Evolutionary conservation across 371 early-diverging fungal genomes (phyloP).

Genomic region (Saksenaea oblongispora): DNA sequence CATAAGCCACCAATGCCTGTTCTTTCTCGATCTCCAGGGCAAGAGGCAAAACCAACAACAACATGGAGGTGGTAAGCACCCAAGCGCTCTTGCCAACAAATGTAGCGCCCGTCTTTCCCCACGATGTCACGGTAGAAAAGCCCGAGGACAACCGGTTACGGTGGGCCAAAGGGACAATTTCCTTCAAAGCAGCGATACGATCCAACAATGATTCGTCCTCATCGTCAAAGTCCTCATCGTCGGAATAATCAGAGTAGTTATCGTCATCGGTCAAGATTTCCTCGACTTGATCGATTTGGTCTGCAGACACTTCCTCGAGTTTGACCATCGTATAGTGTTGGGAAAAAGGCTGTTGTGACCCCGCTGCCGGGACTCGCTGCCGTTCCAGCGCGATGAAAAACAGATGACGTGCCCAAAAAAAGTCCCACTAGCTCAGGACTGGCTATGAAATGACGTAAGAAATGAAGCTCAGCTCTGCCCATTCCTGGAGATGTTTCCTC

Average conservation of each 20-base stretch:
- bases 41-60: conserved; percentile 75
- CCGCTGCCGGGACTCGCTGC: neutral
- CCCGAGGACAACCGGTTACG: conserved; percentile 59
- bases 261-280: conserved; percentile 50
- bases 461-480: too few relatives aligned
- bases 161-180: conserved; percentile 72
- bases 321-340: conserved; percentile 45
- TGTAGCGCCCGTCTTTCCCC: conserved; percentile 58
- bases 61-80: conserved; percentile 80
- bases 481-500: too few relatives aligned
- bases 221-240: conserved; percentile 53
- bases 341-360: neutral
- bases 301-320: conserved; percentile 54
- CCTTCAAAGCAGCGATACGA: conserved; percentile 73
- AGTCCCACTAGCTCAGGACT: neutral
- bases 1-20: conserved; percentile 77
- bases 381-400: neutral
- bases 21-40: conserved; percentile 77
- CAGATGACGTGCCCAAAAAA: neutral
- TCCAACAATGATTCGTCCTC: conserved; percentile 70
- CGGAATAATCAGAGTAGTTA: conserved; percentile 61
- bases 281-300: conserved; percentile 41
- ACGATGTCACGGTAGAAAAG: conserved; percentile 52
- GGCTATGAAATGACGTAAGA: too few relatives aligned
- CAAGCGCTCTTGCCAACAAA: conserved; percentile 77